Evolutionary conservation across 352 stramenopile species (phyloP).

Genomic region (Bremia lactucae): DNA sequence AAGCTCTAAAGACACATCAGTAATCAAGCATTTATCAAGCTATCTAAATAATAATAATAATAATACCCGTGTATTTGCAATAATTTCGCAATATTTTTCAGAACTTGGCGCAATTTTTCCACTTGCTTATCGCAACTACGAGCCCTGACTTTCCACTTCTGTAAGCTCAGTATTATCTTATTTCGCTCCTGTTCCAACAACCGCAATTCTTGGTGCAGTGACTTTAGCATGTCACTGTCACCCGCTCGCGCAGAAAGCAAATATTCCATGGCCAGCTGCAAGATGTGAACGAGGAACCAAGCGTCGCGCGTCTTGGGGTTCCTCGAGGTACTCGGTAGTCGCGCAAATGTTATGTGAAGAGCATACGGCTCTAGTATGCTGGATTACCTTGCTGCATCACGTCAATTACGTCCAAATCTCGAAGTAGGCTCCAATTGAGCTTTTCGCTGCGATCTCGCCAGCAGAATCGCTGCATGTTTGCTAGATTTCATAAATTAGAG

Average conservation of each 20-base stretch:
- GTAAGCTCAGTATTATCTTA: constrained; percentile 18
- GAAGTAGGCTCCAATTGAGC: constrained; percentile 62
- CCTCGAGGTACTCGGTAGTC: constrained; percentile 20
- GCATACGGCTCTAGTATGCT: constrained; percentile 54
- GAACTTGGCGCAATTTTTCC: constrained; percentile 66
- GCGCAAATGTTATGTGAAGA: constrained; percentile 64
- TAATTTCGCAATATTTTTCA: constrained; percentile 65
- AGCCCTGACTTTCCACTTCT: constrained; percentile 47
- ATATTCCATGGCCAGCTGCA: constrained; percentile 73
- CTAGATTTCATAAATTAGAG: background rate
- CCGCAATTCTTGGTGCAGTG: constrained; percentile 35
- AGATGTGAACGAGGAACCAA: constrained; percentile 58
- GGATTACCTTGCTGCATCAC: constrained; percentile 44
- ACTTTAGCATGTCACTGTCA: constrained; percentile 42
- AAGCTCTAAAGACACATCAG: constrained; percentile 23
- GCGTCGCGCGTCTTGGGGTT: constrained; percentile 29
- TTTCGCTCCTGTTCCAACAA: constrained; percentile 34
- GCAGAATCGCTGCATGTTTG: constrained; percentile 36
- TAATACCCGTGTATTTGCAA: constrained; percentile 54
- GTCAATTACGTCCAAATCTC: constrained; percentile 34
- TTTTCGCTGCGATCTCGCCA: constrained; percentile 67
- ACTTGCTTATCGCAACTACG: constrained; percentile 43
- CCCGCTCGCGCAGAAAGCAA: constrained; percentile 52
- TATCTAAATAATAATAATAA: background rate
- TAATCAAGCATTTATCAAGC: constrained; percentile 1